A percentile compares a stretch with the other conserved stretches of the same genome.
phyloP scores from a whole-genome alignment of 352 stramenopile species.

The Elongisporangium senticosum region DNA sequence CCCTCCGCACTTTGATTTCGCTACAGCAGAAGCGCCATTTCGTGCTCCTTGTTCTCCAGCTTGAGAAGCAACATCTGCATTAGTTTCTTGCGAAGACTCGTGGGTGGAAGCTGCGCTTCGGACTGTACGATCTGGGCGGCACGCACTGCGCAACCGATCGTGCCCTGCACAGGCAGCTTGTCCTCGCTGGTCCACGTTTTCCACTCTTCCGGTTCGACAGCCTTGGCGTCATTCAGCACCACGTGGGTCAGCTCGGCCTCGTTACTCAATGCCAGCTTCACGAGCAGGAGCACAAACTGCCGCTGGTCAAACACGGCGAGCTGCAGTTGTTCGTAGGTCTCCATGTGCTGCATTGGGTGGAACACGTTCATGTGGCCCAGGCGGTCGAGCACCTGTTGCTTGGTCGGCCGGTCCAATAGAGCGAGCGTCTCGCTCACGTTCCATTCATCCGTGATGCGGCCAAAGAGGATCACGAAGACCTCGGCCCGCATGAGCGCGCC shows the following conservation, averaged over 20 bases:
- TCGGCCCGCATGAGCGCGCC: conserved; percentile 53
- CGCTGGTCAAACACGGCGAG: conserved; percentile 46
- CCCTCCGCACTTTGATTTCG: background rate
- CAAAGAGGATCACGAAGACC: conserved; percentile 69
- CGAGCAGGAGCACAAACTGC: conserved; percentile 46
- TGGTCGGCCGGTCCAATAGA: conserved; percentile 57
- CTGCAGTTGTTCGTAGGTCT: conserved; percentile 45
- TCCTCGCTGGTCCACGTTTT: conserved; percentile 50
- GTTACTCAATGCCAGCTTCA: conserved; percentile 36
- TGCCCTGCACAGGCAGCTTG: conserved; percentile 36
- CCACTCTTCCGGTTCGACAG: conserved; percentile 43
- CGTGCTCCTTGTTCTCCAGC: conserved; percentile 40
- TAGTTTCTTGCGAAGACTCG: conserved; percentile 52
- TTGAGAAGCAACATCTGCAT: conserved; percentile 57
- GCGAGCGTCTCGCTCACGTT: conserved; percentile 61
- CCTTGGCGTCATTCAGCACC: conserved; percentile 34
- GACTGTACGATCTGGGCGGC: conserved; percentile 30
- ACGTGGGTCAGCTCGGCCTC: conserved; percentile 45
- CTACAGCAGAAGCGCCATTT: conserved; percentile 11
- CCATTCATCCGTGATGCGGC: conserved; percentile 60
- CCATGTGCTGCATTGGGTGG: conserved; percentile 47
- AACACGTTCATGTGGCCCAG: conserved; percentile 60
- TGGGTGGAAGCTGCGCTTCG: conserved; percentile 40
- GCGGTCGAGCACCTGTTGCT: conserved; percentile 58
- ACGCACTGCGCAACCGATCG: conserved; percentile 43